Conservation (phyloP, 1,139 yeast genomes). For the Hyphopichia buzzinii region DNA sequence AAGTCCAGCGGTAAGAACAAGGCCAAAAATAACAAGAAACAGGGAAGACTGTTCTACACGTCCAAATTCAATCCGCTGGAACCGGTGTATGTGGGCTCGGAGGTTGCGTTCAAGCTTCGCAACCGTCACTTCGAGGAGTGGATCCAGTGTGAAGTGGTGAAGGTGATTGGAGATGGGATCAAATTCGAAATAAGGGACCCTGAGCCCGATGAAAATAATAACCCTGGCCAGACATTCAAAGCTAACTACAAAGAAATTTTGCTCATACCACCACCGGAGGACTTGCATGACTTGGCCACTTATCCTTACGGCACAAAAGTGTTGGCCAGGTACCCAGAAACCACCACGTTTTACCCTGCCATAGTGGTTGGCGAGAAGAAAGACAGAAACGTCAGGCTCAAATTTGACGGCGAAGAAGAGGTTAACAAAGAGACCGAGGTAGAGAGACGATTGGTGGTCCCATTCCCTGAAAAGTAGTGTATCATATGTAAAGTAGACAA, state of each 20-base stretch:
- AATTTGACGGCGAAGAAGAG: constrained; percentile 97
- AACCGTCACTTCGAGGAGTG: constrained; percentile 79
- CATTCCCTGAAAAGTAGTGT: constrained; percentile 51
- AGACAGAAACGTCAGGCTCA: constrained; percentile 74
- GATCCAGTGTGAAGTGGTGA: constrained; percentile 92
- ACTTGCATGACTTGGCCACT: constrained; percentile 44
- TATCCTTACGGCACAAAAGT: constrained; percentile 81
- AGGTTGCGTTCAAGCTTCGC: constrained; percentile 82
- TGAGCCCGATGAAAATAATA: constrained; percentile 92
- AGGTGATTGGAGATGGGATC: constrained; percentile 71
- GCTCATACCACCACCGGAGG: constrained; percentile 47
- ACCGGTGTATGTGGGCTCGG: constrained; percentile 66
- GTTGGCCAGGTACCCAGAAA: constrained; percentile 93
- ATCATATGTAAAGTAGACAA: background rate
- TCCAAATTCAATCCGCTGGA: constrained; percentile 58
- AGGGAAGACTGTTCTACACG: constrained; percentile 40
- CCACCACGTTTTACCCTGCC: constrained; percentile 95
- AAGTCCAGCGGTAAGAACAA: constrained; percentile 14
- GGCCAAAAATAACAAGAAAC: constrained; percentile 21
- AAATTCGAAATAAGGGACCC: constrained; percentile 91
- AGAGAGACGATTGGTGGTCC: constrained; percentile 76
- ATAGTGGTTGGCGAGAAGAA: constrained; percentile 78
- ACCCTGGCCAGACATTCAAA: constrained; percentile 83
- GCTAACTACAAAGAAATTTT: constrained; percentile 81
- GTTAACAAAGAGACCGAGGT: constrained; percentile 95